These are phyloP conservation scores for Neurospora sp. DNA, from an alignment of 495 filamentous ascomycete genomes.

Conservation along the genomic window DNA sequence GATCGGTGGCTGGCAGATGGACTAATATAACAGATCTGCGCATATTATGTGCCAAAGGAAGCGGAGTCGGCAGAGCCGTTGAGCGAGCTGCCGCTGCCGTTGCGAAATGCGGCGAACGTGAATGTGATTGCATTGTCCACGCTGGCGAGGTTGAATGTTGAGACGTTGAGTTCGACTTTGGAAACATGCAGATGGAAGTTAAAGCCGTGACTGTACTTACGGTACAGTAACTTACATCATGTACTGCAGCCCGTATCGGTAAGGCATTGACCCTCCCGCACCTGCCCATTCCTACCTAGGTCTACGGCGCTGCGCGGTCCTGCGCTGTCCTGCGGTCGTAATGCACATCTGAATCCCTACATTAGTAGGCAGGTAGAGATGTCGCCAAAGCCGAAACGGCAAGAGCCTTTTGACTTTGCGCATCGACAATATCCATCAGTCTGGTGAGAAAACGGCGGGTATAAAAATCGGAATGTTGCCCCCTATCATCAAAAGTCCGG, in stretches of 20 bases:
- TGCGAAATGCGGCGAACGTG: background rate
- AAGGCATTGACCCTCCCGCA: background rate
- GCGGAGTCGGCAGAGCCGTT: background rate
- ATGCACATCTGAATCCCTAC: background rate
- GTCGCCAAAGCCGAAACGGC: background rate
- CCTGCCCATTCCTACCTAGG: background rate
- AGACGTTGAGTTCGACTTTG: background rate
- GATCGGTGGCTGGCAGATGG: background rate
- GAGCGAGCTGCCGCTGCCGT: background rate
- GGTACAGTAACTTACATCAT: background rate
- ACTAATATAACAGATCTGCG: background rate
- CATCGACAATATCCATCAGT: background rate
- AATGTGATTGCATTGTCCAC: background rate
- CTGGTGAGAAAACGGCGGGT: background rate
- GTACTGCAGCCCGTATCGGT: background rate
- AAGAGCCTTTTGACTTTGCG: background rate
- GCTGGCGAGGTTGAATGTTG: background rate
- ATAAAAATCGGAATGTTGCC: background rate
- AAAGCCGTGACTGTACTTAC: background rate
- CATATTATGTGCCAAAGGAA: background rate
- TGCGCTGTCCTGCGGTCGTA: background rate
- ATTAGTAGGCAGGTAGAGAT: background rate
- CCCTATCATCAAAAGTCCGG: background rate
- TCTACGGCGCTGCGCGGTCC: background rate
- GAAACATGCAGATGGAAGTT: background rate